A percentile compares a stretch with the other conserved stretches of the same genome.
Evolutionary conservation across 2,329 filamentous ascomycete species (phyloP).

Genomic region (Phaeoacremonium minimum): DNA sequence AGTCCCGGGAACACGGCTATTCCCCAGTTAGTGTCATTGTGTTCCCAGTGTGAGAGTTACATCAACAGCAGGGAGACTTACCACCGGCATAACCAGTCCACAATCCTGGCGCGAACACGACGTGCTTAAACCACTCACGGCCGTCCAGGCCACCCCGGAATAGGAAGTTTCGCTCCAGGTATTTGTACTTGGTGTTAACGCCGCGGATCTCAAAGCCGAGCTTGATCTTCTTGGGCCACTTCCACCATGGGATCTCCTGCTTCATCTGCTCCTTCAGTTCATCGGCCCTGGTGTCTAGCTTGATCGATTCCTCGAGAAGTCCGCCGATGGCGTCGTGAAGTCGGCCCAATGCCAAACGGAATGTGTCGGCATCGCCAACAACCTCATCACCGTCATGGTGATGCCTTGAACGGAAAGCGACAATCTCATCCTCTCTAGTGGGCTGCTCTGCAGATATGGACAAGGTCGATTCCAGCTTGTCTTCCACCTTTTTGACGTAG

Average conservation of each 20-base stretch:
- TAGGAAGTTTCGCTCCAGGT: conserved; percentile 75
- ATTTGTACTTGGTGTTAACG: conserved; percentile 80
- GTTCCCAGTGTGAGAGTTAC: too few species aligned
- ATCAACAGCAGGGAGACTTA: conserved; percentile 33
- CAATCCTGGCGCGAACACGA: conserved; percentile 84
- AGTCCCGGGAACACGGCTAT: conserved; percentile 59
- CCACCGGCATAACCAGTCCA: conserved; percentile 89
- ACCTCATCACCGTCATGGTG: conserved; percentile 10
- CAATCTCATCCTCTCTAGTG: conserved; percentile 9
- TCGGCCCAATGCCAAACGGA: conserved; percentile 31
- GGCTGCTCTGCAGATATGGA: conserved; percentile 2
- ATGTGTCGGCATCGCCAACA: conserved; percentile 29
- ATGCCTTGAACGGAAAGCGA: conserved; percentile 9
- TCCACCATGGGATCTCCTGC: conserved; percentile 44
- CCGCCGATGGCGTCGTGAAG: conserved; percentile 24
- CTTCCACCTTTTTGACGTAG: conserved; percentile 49
- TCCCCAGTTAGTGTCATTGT: too few species aligned
- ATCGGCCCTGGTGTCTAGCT: conserved; percentile 34
- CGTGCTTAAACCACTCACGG: conserved; percentile 87
- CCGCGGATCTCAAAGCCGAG: conserved; percentile 59
- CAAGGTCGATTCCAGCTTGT: conserved; percentile 33
- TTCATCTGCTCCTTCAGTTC: conserved; percentile 28
- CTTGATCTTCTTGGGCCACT: conserved; percentile 62
- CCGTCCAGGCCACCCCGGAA: conserved; percentile 73
- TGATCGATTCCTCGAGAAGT: conserved; percentile 15